Percentiles rank a stretch among this genome's conserved stretches.
Conservation (phyloP, 2,329 filamentous ascomycete genomes). For the Trichocomaceae sp. region DNA sequence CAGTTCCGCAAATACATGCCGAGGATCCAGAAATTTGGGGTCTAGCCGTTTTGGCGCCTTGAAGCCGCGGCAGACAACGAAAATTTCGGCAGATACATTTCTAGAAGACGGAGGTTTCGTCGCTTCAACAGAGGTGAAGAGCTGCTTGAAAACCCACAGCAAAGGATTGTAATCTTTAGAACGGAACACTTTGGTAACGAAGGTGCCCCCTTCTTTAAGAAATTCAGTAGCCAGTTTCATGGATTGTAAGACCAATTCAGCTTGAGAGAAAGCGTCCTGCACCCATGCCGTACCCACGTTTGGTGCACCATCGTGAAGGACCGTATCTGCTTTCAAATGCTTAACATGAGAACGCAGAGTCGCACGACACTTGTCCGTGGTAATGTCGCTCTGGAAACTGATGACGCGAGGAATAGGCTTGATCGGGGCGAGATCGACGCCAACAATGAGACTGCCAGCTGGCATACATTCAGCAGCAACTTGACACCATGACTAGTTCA, state of each 20-base stretch:
- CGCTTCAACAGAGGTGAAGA: conserved; percentile 91
- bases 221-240: conserved; percentile 95
- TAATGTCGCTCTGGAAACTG: conserved; percentile 96
- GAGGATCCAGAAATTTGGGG: conserved; percentile 83
- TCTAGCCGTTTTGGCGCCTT: conserved; percentile 93
- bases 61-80: conserved; percentile 91
- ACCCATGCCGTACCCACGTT: conserved; percentile 98
- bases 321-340: conserved; percentile 91
- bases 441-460: conserved; percentile 78
- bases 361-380: conserved; percentile 87
- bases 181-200: conserved; percentile 95
- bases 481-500: conserved; percentile 77
- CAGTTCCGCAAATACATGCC: conserved; percentile 88
- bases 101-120: conserved; percentile 94
- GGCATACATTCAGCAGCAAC: conserved; percentile 96
- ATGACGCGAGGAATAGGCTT: conserved; percentile 92
- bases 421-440: conserved; percentile 90
- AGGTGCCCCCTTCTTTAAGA: conserved; percentile 77
- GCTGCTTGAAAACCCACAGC: conserved; percentile 95
- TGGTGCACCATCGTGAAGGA: conserved; percentile 92
- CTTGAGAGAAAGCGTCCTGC: conserved; percentile 97
- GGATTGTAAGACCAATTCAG: conserved; percentile 81
- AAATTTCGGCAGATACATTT: conserved; percentile 97
- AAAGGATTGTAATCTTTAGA: conserved; percentile 95
- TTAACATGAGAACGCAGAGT: conserved; percentile 87